These are phyloP conservation scores for Lactarius psammicola DNA, from an alignment of 768 basidiomycete genomes.

Conservation along the genomic window DNA sequence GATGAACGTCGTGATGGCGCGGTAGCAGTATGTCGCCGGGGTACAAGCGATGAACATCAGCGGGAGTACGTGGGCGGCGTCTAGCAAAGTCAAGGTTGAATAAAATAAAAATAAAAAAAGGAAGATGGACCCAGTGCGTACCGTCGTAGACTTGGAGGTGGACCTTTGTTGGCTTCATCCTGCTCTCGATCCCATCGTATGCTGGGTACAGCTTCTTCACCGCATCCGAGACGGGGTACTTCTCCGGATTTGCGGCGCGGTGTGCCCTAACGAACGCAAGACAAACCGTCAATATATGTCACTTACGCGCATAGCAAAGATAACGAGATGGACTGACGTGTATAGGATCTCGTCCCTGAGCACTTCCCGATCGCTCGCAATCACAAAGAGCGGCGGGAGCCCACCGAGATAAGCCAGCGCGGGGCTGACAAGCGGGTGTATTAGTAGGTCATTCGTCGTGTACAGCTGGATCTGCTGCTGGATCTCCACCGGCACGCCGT, in stretches of 20 bases:
- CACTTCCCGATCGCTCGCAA: constrained; percentile 88
- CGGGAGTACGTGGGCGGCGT: constrained; percentile 69
- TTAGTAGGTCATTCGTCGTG: constrained; percentile 70
- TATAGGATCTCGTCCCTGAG: constrained; percentile 90
- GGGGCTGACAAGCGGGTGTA: constrained; percentile 82
- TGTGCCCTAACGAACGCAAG: constrained; percentile 59
- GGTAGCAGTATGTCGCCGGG: constrained; percentile 76
- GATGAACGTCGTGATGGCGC: constrained; percentile 72
- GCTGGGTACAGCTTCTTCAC: constrained; percentile 55
- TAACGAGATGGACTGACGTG: constrained; percentile 42
- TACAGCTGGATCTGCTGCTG: constrained; percentile 83
- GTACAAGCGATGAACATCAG: constrained; percentile 71
- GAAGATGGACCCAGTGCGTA: constrained; percentile 30
- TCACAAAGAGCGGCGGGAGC: constrained; percentile 79
- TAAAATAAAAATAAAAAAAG: not conserved
- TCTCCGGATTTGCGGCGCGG: constrained; percentile 81
- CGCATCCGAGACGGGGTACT: constrained; percentile 52
- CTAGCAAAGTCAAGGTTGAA: constrained; percentile 40
- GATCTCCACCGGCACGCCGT: constrained; percentile 54
- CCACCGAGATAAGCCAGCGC: constrained; percentile 83
- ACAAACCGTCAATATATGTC: not conserved
- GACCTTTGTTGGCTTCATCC: constrained; percentile 64
- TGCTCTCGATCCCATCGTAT: constrained; percentile 53
- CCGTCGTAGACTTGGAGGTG: constrained; percentile 95
- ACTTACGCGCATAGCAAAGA: too few species aligned